Evolutionary conservation across 805 yeast species (phyloP).

Genomic region (Candida dajiaensis): DNA sequence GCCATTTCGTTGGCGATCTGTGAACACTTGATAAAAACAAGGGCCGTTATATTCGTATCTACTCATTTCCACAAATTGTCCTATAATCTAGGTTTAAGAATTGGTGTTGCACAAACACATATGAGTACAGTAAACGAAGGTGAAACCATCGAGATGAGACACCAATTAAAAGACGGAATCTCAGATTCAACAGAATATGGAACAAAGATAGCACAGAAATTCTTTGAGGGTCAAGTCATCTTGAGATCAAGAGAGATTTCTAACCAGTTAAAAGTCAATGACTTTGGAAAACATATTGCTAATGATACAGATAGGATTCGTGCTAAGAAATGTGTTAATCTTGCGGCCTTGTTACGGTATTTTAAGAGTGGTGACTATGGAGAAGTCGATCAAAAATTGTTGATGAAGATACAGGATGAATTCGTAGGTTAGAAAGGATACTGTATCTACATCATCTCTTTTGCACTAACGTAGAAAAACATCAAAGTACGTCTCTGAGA

Average conservation of each 20-base stretch:
- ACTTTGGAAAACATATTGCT: not conserved
- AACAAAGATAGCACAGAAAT: conserved; percentile 21
- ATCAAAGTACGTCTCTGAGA: too few species aligned
- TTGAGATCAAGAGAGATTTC: conserved; percentile 25
- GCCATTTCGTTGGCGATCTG: conserved; percentile 41
- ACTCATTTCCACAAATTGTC: conserved; percentile 43
- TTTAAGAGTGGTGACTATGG: not conserved
- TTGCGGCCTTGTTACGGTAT: not conserved
- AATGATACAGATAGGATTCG: not conserved
- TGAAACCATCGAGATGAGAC: conserved; percentile 26
- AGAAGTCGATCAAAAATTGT: not conserved
- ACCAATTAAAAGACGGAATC: conserved; percentile 20
- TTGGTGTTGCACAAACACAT: conserved; percentile 32
- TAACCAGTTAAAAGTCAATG: conserved; percentile 23
- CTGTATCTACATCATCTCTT: too few species aligned
- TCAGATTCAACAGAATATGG: conserved; percentile 27
- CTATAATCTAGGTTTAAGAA: conserved; percentile 25
- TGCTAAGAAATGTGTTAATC: not conserved
- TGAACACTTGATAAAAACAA: conserved; percentile 28
- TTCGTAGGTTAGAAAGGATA: not conserved
- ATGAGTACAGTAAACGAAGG: conserved; percentile 27
- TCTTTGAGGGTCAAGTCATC: conserved; percentile 24
- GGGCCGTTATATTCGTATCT: conserved; percentile 32
- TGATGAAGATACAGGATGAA: not conserved
- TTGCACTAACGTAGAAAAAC: too few species aligned